A percentile compares a stretch with the other conserved stretches of the same genome.
Conservation (phyloP, 2,329 filamentous ascomycete genomes). For the Ceratocystis albifundus region DNA sequence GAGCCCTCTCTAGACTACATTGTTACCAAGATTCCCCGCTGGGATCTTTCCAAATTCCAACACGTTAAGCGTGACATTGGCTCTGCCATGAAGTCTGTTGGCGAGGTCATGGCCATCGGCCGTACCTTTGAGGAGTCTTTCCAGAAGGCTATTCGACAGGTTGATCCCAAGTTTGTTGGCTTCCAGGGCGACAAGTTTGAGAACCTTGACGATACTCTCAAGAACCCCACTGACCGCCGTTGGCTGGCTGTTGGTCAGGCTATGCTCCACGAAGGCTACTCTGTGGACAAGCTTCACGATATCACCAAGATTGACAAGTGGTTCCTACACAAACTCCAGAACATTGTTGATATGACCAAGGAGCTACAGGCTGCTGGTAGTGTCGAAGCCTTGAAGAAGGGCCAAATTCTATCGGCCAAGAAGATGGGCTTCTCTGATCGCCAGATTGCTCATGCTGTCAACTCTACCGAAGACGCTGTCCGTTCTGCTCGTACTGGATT, state of each 20-base stretch:
- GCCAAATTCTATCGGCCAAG: conserved; percentile 82
- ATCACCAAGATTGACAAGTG: conserved; percentile 98
- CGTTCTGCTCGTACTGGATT: conserved; percentile 74
- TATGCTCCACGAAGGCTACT: conserved; percentile 94
- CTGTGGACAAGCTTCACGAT: conserved; percentile 81
- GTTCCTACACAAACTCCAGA: conserved; percentile 97
- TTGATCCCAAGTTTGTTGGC: conserved; percentile 81
- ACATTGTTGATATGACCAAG: conserved; percentile 81
- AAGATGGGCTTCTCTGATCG: conserved; percentile 95
- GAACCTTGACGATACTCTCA: conserved; percentile 76
- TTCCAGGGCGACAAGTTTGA: conserved; percentile 95
- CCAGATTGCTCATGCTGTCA: conserved; percentile 81
- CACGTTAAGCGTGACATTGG: conserved; percentile 97
- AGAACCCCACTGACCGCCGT: conserved; percentile 88
- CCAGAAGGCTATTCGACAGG: conserved; percentile 96
- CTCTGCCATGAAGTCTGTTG: conserved; percentile 97
- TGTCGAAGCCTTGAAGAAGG: conserved; percentile 74
- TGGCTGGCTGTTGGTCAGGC: conserved; percentile 97
- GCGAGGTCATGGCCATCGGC: conserved; percentile 98
- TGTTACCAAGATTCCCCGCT: conserved; percentile 95
- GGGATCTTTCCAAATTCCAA: conserved; percentile 98
- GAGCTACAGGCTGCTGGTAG: conserved; percentile 76
- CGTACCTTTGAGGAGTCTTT: conserved; percentile 98
- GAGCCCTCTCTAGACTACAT: conserved; percentile 96
- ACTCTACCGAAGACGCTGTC: conserved; percentile 78